Conservation (phyloP, 305 asterid species). For the Fraxinus albicans region DNA sequence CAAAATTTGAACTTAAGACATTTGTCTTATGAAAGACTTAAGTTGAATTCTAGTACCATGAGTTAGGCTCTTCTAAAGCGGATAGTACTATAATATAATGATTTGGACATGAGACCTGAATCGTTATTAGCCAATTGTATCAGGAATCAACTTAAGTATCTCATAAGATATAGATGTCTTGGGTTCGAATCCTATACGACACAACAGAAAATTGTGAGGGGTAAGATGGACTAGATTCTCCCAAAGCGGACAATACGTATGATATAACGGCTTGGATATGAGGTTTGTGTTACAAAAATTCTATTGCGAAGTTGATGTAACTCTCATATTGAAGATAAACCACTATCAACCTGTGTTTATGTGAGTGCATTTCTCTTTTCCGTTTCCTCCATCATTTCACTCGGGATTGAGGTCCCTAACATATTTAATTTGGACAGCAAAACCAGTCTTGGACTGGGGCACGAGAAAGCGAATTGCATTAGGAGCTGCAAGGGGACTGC, state of each 20-base stretch:
- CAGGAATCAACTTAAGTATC: not conserved
- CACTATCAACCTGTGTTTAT: not conserved
- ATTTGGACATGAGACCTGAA: not conserved
- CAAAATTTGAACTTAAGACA: not conserved
- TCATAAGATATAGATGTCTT: not conserved
- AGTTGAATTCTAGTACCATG: not conserved
- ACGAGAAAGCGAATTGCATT: slow-evolving; percentile 46
- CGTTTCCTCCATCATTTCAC: not conserved
- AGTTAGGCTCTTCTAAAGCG: not conserved
- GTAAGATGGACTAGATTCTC: not conserved
- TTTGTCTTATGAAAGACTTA: no score
- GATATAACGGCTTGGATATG: not conserved
- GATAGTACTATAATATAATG: no score
- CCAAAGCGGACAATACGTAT: not conserved
- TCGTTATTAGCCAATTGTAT: not conserved
- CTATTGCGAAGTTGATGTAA: not conserved
- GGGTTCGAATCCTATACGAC: not conserved
- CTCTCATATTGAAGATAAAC: not conserved
- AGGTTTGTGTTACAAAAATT: not conserved
- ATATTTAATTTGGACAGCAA: slow-evolving; percentile 26
- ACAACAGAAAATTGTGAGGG: not conserved
- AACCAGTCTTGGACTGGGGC: slow-evolving; percentile 49
- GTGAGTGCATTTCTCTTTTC: not conserved
- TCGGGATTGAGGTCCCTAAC: not conserved
- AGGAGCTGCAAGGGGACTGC: slow-evolving; percentile 51